Evolutionary conservation across 768 basidiomycete genomes (phyloP), one percentile per base, ranked within the genome.

Genomic region (Cyclocybe aegerita): DNA sequence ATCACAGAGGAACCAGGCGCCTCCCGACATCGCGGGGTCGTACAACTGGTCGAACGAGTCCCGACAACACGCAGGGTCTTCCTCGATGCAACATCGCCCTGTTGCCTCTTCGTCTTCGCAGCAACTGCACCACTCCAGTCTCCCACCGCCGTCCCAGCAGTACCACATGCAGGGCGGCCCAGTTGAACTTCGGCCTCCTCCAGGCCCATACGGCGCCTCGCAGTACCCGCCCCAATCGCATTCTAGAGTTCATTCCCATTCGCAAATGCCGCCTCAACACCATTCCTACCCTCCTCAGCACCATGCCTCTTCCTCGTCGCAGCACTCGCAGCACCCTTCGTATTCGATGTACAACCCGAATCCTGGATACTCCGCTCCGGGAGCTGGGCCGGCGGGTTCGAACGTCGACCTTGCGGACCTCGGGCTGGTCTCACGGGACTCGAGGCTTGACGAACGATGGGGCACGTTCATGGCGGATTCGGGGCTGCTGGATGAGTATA

Each of bases 381-480:
- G 23, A 17, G 7, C 60, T 55, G 16, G 47, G 1, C 60, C 53
- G 2, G 59, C 51, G 3, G 51, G 55, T 14, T 50, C 61, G 29
- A 62, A 68, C 39, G 54, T 73, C 12, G 81, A 83, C 46, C 66
- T 87, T 12, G 77, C 81, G 0, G 75, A 81, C 48, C 72, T 88
- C 3, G 86, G 86, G 6, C 67, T 88, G 17, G 81, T 82, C 4
- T 69, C 83, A 8, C 58, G 81, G 11, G 83, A 85, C 49, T 79
- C 79, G 11, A 71, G 78, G n/a, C 75, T 85, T 47, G 82, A 83
- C 55, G 81, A 83, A 44, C 75, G 80, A 54, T 88, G 86, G 85
- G 75, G 73, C 55, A 72, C 75, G 17, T 80, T 88, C 55, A 84
- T 88, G 78, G 74, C 78, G 11, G 80, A 85, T 46, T 78, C 80